These are phyloP conservation scores for Trichophyton simii DNA, from an alignment of 2,329 filamentous ascomycete genomes.

Conservation along the genomic window DNA sequence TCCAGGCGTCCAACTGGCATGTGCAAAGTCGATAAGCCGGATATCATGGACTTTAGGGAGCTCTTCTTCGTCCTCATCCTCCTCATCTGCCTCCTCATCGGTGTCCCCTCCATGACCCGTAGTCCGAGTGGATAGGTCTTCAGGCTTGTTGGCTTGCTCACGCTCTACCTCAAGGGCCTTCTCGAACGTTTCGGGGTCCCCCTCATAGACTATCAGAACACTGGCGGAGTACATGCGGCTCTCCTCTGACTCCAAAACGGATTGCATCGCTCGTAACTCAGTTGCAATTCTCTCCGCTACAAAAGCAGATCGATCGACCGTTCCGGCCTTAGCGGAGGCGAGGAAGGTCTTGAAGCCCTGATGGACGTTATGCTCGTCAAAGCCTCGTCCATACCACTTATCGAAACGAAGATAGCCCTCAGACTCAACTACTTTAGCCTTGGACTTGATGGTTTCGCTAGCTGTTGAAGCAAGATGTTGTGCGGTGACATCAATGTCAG, in stretches of 20 bases:
- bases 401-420: constrained; percentile 49
- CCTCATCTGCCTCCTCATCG: constrained; percentile 25
- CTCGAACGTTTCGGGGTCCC: constrained; percentile 45
- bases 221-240: constrained; percentile 57
- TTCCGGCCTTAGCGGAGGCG: constrained; percentile 31
- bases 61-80: constrained; percentile 44
- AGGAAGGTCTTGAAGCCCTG: constrained; percentile 49
- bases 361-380: constrained; percentile 43
- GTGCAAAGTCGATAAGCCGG: constrained; percentile 94
- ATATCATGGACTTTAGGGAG: constrained; percentile 59
- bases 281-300: constrained; percentile 31
- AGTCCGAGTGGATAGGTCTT: constrained; percentile 13
- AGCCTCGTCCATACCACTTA: constrained; percentile 52
- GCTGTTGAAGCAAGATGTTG: constrained; percentile 33
- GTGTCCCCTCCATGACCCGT: constrained; percentile 12
- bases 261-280: constrained; percentile 34
- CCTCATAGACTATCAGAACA: constrained; percentile 54
- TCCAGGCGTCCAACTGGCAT: constrained; percentile 72
- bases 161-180: constrained; percentile 32
- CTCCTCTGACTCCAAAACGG: constrained; percentile 43
- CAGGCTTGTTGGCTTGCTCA: constrained; percentile 20
- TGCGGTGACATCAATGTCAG: constrained; percentile 11
- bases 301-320: constrained; percentile 32
- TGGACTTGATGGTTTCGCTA: constrained; percentile 40
- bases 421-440: constrained; percentile 33